phyloP scores from a whole-genome alignment of 495 filamentous ascomycete genomes.

The Neurospora tetrasperma region DNA sequence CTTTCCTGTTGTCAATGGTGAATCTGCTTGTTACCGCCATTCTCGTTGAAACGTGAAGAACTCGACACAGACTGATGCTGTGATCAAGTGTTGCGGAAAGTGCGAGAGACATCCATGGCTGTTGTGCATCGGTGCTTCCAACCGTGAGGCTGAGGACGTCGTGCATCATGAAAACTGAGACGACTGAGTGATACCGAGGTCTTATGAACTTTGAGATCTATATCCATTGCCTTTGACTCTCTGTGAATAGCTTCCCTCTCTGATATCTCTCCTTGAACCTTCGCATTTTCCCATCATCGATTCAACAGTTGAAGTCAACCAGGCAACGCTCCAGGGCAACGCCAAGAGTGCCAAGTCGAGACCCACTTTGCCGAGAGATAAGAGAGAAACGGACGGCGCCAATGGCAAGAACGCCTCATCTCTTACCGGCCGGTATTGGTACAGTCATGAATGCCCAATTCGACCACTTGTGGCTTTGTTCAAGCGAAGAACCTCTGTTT shows the following conservation, averaged over 20 bases:
- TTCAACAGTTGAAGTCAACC: background rate
- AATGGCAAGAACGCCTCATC: background rate
- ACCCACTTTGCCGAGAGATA: conserved; percentile 8
- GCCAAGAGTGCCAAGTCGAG: conserved; percentile 1
- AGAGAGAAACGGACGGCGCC: background rate
- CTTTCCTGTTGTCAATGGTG: too few species aligned
- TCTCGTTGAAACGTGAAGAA: too few species aligned
- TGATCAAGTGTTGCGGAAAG: background rate
- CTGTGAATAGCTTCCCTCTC: background rate
- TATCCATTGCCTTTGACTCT: background rate
- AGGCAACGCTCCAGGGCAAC: background rate
- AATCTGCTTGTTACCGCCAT: too few species aligned
- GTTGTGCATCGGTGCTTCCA: background rate
- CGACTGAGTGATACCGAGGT: background rate
- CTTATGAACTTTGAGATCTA: background rate
- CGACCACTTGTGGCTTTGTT: background rate
- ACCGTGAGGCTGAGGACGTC: background rate
- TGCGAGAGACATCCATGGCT: background rate
- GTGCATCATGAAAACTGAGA: background rate
- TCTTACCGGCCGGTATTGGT: background rate
- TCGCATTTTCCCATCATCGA: background rate
- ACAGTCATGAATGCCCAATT: background rate
- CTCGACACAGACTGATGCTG: background rate
- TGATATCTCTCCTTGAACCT: background rate
- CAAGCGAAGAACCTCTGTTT: background rate